A percentile compares a stretch with the other conserved stretches of the same genome.
phyloP scores from a whole-genome alignment of 345 rosid species.

The Laguncularia racemosa region DNA sequence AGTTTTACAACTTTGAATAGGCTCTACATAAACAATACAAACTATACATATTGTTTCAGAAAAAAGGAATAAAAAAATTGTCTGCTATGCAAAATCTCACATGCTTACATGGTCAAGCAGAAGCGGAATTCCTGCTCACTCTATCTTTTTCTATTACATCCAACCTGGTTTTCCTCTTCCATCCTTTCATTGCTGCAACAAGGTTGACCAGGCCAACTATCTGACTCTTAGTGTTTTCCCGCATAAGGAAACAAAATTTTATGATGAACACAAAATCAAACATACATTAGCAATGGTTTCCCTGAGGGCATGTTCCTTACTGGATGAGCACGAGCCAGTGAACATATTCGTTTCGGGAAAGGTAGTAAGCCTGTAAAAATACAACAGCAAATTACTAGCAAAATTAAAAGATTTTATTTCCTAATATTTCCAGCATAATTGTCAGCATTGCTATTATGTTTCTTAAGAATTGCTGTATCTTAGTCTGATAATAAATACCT shows the following conservation, averaged over 20 bases:
- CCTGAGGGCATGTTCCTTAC: slow-evolving; percentile 34
- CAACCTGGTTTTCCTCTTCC: slow-evolving; percentile 90
- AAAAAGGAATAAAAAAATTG: slow-evolving; percentile 1
- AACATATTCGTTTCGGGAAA: slow-evolving; percentile 89
- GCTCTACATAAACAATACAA: slow-evolving; percentile 13
- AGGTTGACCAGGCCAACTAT: slow-evolving; percentile 76
- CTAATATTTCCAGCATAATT: too few species aligned
- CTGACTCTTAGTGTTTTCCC: slow-evolving; percentile 81
- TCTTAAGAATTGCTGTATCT: not conserved
- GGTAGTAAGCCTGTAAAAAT: slow-evolving; percentile 71
- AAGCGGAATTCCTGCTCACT: slow-evolving; percentile 27
- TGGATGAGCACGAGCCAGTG: slow-evolving; percentile 93
- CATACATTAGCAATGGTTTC: not conserved
- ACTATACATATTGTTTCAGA: slow-evolving; percentile 9
- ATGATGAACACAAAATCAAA: not conserved
- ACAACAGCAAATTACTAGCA: not conserved
- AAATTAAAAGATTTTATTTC: too few species aligned
- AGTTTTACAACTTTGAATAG: slow-evolving; percentile 2
- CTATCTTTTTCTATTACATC: slow-evolving; percentile 84
- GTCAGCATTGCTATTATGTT: too few species aligned
- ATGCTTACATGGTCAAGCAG: not conserved
- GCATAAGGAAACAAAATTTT: slow-evolving; percentile 10
- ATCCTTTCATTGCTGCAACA: slow-evolving; percentile 87
- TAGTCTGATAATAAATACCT: slow-evolving; percentile 32
- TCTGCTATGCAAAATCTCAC: slow-evolving; percentile 7